A percentile compares a stretch with the other conserved stretches of the same genome.
These are phyloP conservation scores for Penicillium olsonii DNA, from an alignment of 2,329 filamentous ascomycete genomes.

Conservation along the genomic window DNA sequence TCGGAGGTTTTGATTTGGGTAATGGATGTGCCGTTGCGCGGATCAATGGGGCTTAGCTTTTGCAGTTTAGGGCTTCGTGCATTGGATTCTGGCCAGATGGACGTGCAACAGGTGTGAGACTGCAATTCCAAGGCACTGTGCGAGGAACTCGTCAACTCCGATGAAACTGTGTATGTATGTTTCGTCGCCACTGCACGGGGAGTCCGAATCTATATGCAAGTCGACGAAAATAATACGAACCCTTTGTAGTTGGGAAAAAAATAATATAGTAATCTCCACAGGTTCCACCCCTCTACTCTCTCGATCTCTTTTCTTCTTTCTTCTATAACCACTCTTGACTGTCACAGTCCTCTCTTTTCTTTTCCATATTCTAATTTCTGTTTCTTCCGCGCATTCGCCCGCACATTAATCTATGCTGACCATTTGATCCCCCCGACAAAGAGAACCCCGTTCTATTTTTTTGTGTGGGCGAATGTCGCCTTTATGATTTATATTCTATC, in stretches of 20 bases:
- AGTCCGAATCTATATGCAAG: constrained; percentile 20
- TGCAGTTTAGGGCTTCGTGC: constrained; percentile 30
- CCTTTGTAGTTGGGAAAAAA: background rate
- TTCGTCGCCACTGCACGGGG: constrained; percentile 25
- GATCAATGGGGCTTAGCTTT: constrained; percentile 37
- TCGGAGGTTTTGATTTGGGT: background rate
- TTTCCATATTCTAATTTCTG: constrained; percentile 28
- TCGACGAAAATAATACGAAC: constrained; percentile 11
- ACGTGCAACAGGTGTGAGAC: constrained; percentile 27
- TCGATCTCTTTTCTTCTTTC: constrained; percentile 14
- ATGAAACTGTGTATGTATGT: constrained; percentile 17
- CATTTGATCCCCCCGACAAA: background rate
- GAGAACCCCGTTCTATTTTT: background rate
- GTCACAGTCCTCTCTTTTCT: constrained; percentile 25
- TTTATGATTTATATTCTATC: constrained; percentile 34
- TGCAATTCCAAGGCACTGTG: constrained; percentile 10
- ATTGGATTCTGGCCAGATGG: constrained; percentile 23
- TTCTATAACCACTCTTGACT: constrained; percentile 18
- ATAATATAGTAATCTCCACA: constrained; percentile 12
- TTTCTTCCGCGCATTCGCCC: constrained; percentile 38
- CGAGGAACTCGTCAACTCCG: constrained; percentile 10
- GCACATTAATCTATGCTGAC: constrained; percentile 30
- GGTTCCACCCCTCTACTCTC: constrained; percentile 21
- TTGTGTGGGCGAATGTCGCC: constrained; percentile 43
- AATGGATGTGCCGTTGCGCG: constrained; percentile 22